phyloP scores from a whole-genome alignment of 345 rosid genomes.

The Limnanthes douglasii region DNA sequence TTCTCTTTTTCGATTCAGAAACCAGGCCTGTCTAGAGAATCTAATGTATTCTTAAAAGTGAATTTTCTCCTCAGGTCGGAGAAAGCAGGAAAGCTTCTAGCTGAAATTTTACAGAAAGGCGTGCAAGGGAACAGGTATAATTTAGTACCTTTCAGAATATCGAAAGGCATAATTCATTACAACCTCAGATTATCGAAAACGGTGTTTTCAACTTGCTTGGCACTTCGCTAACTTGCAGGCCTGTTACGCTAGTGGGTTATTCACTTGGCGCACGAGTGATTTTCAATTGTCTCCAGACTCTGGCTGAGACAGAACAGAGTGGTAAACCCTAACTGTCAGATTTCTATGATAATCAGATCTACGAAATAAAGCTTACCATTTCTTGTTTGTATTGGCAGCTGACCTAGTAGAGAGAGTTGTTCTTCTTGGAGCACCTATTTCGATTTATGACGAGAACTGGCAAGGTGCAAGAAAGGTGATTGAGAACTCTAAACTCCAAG shows the following conservation, averaged over 20 bases:
- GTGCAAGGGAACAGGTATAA: constrained; percentile 85
- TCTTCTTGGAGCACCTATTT: constrained; percentile 84
- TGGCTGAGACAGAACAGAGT: constrained; percentile 65
- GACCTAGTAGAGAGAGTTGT: constrained; percentile 88
- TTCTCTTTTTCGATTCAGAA: too few species aligned
- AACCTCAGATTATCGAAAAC: not conserved
- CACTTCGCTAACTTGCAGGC: constrained; percentile 29
- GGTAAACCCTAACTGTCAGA: constrained; percentile 24
- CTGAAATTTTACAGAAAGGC: constrained; percentile 79
- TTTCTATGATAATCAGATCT: not conserved
- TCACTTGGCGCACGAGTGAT: constrained; percentile 92
- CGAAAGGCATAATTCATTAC: constrained; percentile 1
- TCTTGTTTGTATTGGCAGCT: constrained; percentile 30
- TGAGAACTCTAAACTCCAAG: not conserved
- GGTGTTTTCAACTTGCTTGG: not conserved
- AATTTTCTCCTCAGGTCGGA: constrained; percentile 49
- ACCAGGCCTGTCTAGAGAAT: too few species aligned
- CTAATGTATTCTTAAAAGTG: too few species aligned
- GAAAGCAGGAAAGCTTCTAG: constrained; percentile 82
- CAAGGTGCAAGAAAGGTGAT: constrained; percentile 71
- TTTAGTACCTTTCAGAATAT: constrained; percentile 2
- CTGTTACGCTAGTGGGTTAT: constrained; percentile 79
- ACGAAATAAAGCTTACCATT: constrained; percentile 5
- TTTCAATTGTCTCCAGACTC: constrained; percentile 72
- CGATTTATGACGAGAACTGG: constrained; percentile 80